Evolutionary conservation across 805 yeast genomes (phyloP), one percentile per base, ranked within the genome.

Genomic region (Kluyveromyces nonfermentans): DNA sequence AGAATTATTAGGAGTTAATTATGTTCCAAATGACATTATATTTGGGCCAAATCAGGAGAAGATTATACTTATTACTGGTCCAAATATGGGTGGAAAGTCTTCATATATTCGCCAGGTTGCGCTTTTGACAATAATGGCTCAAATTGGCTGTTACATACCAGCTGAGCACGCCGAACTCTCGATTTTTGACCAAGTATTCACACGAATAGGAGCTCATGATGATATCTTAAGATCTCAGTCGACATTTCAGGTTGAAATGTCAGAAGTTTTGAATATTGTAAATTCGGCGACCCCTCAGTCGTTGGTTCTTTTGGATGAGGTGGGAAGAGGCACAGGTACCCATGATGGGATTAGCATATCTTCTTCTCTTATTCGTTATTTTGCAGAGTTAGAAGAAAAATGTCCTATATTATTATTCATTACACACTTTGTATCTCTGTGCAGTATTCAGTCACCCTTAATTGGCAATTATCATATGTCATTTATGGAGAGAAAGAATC

Each of bases 191-290:
- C 72, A 70, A 15, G 60, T 76, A 0, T 66, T 60, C 42, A 73
- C 78, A 1, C 64, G 93, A 38, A 82, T 86, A 79, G 95, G 96
- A 0, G 93, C 96, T 0, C 73, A 76, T 33, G 97, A 88, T 63
- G 77, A 86, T 54, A 68, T 88, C 37, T 52, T 86, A 40, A 69
- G 69, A 18, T 90, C 93, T 2, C 78, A 84, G 52, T 85, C 95
- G 0, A 88, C 96, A 0, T 88, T 89, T 57, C 85, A 85, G 85
- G 85, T 95, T 21, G 99, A 93, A 63, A 88, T 93, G 97, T 70
- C 87, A 42, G 98, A 93, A 56, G 86, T 96, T 42, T 82, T 96
- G 0, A 78, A 90, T 2, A 90, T 93, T 51, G 70, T 93, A 45
- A 79, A 84, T 47, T 77, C 85, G 7, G 89, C 95, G 1, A 80